Evolutionary conservation across 768 basidiomycete species (phyloP), one percentile per base, ranked within the genome.

Genomic region (Calocera cornea): DNA sequence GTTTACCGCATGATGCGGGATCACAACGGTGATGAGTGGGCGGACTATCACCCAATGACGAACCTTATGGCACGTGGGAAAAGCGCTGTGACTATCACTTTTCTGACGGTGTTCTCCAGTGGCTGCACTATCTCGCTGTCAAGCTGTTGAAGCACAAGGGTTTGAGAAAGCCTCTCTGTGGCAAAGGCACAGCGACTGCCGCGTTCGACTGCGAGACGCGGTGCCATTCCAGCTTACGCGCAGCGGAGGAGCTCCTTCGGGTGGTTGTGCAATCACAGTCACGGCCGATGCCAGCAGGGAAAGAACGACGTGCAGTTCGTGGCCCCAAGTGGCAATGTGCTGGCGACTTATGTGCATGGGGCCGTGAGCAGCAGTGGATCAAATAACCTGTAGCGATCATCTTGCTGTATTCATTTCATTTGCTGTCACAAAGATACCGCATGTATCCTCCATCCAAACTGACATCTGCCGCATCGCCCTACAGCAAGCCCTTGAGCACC

Each of bases 1-100:
- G 81, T 97, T 2, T 99, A 99, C 73, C 85, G 95, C 47, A 83
- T 87, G 77, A 97, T 98, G 92, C 80, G 81, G 64, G 78, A 79
- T 34, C 78, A 85, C 69, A 85, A 84, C 54, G 77, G 80, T 3
- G 79, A 79, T 38, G 74, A 80, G 44, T 99, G 97, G 97, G 82
- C 84, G 70, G 81, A 76, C 11, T 97, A 86, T 74, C 81, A 85
- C 67, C 92, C 92, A 1, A 76, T 88, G 19, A 94, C 92, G 11
- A 98, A 97, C 74, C 86, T 97, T 40, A 86, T 98, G 85, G 95
- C 95, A 73, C 73, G 85, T 72, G 27, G 31, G 2, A 60, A 11
- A 33, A 27, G 5, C 19, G 44, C 5, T 63, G 64, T 65, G 68
- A 29, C 33, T 65, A 12, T 11, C 8, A 29, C n/a, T 64, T n/a